These are phyloP conservation scores for Aspergillus sp. DNA, from an alignment of 2,329 filamentous ascomycete species.

Conservation along the genomic window DNA sequence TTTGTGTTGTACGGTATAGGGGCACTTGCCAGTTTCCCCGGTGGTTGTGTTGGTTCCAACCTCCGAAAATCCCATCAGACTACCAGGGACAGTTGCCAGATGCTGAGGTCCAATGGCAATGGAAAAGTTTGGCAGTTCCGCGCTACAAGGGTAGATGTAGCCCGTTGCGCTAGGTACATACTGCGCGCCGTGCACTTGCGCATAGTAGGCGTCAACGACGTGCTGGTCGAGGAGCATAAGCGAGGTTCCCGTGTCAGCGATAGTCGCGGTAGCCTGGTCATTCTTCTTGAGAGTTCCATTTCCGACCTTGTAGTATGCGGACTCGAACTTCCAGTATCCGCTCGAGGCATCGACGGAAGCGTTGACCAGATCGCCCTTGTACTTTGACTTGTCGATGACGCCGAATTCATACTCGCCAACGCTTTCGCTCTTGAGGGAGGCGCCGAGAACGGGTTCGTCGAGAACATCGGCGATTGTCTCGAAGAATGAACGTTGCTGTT, in stretches of 20 bases:
- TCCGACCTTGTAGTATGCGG: slow-evolving; percentile 61
- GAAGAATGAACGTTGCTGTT: slow-evolving; percentile 72
- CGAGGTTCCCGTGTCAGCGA: slow-evolving; percentile 72
- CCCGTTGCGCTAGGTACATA: slow-evolving; percentile 51
- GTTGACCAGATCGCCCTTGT: slow-evolving; percentile 66
- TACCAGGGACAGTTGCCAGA: slow-evolving; percentile 59
- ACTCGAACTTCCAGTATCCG: slow-evolving; percentile 73
- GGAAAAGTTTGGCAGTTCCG: slow-evolving; percentile 58
- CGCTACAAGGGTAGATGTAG: slow-evolving; percentile 63
- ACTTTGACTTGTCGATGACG: slow-evolving; percentile 66
- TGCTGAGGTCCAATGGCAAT: slow-evolving; percentile 58
- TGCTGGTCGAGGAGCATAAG: slow-evolving; percentile 64
- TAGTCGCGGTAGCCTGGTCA: slow-evolving; percentile 48
- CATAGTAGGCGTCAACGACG: slow-evolving; percentile 66
- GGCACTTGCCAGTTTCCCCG: slow-evolving; percentile 42
- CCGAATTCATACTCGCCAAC: slow-evolving; percentile 76
- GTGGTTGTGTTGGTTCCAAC: slow-evolving; percentile 51
- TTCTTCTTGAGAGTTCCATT: slow-evolving; percentile 43
- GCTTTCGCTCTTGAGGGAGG: slow-evolving; percentile 64
- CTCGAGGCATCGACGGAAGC: slow-evolving; percentile 63
- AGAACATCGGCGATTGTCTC: slow-evolving; percentile 68
- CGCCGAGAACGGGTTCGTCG: slow-evolving; percentile 71
- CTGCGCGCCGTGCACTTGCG: slow-evolving; percentile 56
- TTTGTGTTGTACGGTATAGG: background rate
- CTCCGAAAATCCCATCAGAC: slow-evolving; percentile 60